Conservation (phyloP, 352 stramenopile genomes). For the Phytophthora crassamura region DNA sequence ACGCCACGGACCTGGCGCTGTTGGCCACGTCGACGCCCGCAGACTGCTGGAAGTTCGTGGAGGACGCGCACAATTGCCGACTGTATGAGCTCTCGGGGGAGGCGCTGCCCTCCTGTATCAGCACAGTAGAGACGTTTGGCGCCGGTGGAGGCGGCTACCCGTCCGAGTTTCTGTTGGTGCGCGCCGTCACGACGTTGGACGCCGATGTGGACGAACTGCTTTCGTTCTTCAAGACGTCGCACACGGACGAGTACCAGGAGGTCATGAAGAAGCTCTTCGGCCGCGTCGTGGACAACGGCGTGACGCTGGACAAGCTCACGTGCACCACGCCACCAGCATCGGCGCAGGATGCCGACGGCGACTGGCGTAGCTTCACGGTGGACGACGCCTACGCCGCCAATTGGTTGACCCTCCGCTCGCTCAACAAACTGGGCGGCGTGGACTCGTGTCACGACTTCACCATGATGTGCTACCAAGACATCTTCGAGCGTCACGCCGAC, state of each 20-base stretch:
- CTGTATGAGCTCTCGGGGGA: constrained; percentile 65
- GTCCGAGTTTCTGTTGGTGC: constrained; percentile 68
- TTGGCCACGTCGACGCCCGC: constrained; percentile 41
- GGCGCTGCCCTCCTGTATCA: constrained; percentile 45
- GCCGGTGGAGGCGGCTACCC: constrained; percentile 44
- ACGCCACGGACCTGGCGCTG: constrained; percentile 58
- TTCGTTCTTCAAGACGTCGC: too few relatives aligned
- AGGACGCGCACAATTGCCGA: constrained; percentile 52
- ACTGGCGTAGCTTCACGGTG: constrained; percentile 47
- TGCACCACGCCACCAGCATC: constrained; percentile 51
- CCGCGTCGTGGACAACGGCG: constrained; percentile 53
- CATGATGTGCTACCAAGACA: constrained; percentile 69
- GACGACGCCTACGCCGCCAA: constrained; percentile 68
- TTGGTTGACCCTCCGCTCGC: constrained; percentile 54
- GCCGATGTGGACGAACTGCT: constrained; percentile 51
- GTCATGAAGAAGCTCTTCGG: constrained; percentile 68
- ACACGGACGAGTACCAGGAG: constrained; percentile 38
- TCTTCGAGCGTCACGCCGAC: constrained; percentile 48
- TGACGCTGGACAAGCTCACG: constrained; percentile 53
- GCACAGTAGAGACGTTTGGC: constrained; percentile 47
- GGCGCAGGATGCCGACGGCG: constrained; percentile 4
- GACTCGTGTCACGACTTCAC: constrained; percentile 64
- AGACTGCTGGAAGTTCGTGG: constrained; percentile 57
- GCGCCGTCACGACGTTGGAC: constrained; percentile 52
- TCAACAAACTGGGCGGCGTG: constrained; percentile 38